phyloP scores from a whole-genome alignment of 75 land plant species.

The Pinus tabuliformis region DNA sequence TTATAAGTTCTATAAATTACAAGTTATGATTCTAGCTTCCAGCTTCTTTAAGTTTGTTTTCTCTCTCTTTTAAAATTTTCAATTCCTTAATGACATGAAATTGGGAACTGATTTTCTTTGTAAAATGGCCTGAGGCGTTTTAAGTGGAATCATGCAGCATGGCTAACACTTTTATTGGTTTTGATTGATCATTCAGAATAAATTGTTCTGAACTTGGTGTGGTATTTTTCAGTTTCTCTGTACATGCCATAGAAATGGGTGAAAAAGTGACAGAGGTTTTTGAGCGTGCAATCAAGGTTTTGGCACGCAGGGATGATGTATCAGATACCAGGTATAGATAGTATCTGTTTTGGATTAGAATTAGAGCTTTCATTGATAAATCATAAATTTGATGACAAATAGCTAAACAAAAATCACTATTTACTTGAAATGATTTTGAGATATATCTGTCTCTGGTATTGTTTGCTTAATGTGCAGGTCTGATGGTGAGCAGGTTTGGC shows the following conservation, averaged over 20 bases:
- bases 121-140: slow-evolving; percentile 4
- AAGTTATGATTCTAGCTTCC: slow-evolving; percentile 48
- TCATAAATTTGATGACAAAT: neutral
- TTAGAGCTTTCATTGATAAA: neutral
- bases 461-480: slow-evolving; percentile 43
- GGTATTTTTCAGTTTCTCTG: slow-evolving; percentile 78
- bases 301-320: slow-evolving; percentile 75
- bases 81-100: slow-evolving; percentile 4
- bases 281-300: slow-evolving; percentile 78
- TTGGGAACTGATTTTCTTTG: neutral
- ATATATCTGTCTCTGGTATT: neutral
- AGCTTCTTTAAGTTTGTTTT: neutral
- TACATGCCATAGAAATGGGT: slow-evolving; percentile 92
- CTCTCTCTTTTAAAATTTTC: neutral
- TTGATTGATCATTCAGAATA: neutral
- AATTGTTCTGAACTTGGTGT: neutral
- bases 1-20: slow-evolving; percentile 79
- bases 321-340: slow-evolving; percentile 44
- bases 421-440: neutral
- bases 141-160: neutral
- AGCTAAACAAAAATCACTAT: neutral
- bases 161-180: neutral
- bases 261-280: slow-evolving; percentile 78
- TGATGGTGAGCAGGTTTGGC: slow-evolving; percentile 62
- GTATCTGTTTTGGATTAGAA: neutral